These are phyloP conservation scores for Psidium friedrichsthalianum DNA, from an alignment of 345 rosid genomes.

Conservation along the genomic window DNA sequence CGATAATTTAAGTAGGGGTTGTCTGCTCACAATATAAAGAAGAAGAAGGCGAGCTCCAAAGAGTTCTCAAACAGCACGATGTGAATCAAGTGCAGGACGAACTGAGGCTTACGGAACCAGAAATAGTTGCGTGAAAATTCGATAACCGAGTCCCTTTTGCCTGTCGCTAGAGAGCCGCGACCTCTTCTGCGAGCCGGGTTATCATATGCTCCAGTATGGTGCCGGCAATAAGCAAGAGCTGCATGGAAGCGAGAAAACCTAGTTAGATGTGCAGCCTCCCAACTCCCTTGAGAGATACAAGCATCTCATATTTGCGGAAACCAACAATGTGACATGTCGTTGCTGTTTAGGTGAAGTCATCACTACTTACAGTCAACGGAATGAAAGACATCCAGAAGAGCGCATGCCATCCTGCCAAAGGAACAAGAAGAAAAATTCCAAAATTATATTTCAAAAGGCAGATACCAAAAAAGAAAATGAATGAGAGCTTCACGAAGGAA, in stretches of 20 bases:
- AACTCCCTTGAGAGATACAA: no score
- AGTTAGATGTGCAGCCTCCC: background rate
- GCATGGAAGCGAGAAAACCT: background rate
- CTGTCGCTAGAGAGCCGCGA: background rate
- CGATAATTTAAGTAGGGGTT: no score
- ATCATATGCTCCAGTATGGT: constrained; percentile 67
- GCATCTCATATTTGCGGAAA: no score
- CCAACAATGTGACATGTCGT: no score
- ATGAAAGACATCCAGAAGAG: constrained; percentile 66
- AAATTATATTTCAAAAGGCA: no score
- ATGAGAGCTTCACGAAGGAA: no score
- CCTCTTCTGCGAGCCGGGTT: constrained; percentile 49
- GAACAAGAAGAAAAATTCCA: no score
- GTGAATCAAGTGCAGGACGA: constrained; percentile 57
- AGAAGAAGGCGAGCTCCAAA: constrained; percentile 64
- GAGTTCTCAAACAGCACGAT: constrained; percentile 75
- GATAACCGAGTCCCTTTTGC: constrained; percentile 33
- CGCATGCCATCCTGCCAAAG: constrained; percentile 57
- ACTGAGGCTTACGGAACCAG: constrained; percentile 46
- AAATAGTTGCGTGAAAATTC: constrained; percentile 51
- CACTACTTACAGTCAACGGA: constrained; percentile 51
- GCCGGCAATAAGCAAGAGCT: constrained; percentile 69
- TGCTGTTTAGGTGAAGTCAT: background rate
- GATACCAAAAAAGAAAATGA: no score
- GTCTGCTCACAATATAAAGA: constrained; percentile 46